Percentiles rank a stretch among this genome's conserved stretches.
These are phyloP conservation scores for Sphaceloma murrayae DNA, from an alignment of 2,329 filamentous ascomycete genomes.

Conservation along the genomic window DNA sequence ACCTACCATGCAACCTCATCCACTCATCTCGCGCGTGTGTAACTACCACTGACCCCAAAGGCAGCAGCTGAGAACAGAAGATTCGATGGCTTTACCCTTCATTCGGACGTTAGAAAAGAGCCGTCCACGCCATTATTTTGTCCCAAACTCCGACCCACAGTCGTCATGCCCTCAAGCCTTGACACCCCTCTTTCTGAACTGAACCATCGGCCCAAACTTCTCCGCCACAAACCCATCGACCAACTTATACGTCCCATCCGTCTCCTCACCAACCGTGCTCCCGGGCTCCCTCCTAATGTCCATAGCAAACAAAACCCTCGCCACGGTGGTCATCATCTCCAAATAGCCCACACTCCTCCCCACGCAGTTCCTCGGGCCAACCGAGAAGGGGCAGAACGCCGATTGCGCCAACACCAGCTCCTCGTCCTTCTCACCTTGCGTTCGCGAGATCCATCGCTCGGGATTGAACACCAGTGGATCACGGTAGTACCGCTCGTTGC, in stretches of 20 bases:
- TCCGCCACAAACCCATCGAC: conserved; percentile 14
- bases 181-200: no score
- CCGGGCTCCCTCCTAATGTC: conserved; percentile 12
- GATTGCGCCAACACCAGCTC: conserved; percentile 3
- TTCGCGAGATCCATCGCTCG: conserved; percentile 21
- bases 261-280: conserved; percentile 8
- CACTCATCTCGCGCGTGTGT: no score
- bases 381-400: conserved; percentile 30
- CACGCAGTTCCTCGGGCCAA: conserved; percentile 31
- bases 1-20: no score
- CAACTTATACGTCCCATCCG: conserved; percentile 12
- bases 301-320: conserved; percentile 26
- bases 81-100: no score
- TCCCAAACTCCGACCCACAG: no score
- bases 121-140: no score
- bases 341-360: conserved; percentile 32
- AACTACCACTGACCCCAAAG: no score
- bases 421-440: conserved; percentile 25
- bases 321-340: conserved; percentile 30
- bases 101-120: no score
- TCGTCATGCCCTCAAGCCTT: no score
- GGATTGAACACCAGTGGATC: conserved; percentile 28
- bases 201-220: conserved; percentile 11
- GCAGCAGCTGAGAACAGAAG: no score
- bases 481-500: conserved; percentile 22